phyloP scores from a whole-genome alignment of 257 asterid species.

The Verbena officinalis region DNA sequence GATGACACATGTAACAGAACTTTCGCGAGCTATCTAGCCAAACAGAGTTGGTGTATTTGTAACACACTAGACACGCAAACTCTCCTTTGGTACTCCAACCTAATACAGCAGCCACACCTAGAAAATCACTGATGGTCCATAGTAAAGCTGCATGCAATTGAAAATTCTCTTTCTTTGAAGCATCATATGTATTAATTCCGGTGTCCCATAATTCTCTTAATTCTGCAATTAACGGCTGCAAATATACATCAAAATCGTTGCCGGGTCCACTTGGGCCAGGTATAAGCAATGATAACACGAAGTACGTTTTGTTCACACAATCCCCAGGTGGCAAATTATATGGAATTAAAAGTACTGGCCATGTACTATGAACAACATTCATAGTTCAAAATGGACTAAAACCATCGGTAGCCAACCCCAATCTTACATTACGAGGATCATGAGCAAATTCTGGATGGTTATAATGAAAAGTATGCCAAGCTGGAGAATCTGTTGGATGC shows the following conservation, averaged over 20 bases:
- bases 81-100: background rate
- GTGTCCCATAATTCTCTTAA: background rate
- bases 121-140: background rate
- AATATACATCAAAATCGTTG: conserved; percentile 6
- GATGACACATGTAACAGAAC: background rate
- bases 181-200: conserved; percentile 8
- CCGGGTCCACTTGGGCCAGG: conserved; percentile 1
- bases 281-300: conserved; percentile 1
- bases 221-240: background rate
- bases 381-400: too few species aligned
- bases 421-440: too few species aligned
- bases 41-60: background rate
- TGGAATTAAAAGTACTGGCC: too few species aligned
- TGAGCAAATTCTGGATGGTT: too few species aligned
- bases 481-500: too few species aligned
- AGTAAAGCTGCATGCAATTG: background rate
- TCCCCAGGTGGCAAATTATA: too few species aligned
- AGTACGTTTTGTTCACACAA: background rate
- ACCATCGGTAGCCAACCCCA: too few species aligned
- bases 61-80: background rate
- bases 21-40: background rate
- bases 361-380: too few species aligned
- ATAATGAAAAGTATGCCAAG: too few species aligned
- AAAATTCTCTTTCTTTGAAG: background rate
- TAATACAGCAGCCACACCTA: background rate